Percentiles rank a stretch among this genome's conserved stretches.
Evolutionary conservation across 345 rosid species (phyloP).

Genomic region (Sisymbrium irio): DNA sequence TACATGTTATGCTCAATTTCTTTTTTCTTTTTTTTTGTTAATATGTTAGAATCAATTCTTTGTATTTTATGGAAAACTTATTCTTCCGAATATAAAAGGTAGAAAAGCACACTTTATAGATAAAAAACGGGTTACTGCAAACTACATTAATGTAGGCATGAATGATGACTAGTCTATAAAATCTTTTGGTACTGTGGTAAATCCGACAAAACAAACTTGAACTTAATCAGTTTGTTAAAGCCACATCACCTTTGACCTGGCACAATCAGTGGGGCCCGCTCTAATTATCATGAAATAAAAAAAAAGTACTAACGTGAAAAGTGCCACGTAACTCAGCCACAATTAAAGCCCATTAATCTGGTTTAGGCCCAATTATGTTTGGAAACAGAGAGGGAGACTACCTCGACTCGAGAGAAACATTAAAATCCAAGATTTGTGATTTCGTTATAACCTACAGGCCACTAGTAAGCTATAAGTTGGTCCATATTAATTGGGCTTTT

Average conservation of each 20-base stretch:
- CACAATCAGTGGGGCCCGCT: constrained; percentile 1
- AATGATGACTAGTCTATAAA: neutral
- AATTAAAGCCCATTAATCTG: neutral
- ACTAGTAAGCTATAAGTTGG: neutral
- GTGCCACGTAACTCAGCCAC: constrained; percentile 9
- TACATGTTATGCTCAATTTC: no score
- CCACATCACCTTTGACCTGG: constrained; percentile 29
- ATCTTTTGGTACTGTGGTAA: neutral
- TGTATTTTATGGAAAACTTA: neutral
- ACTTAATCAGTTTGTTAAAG: neutral
- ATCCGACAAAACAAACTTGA: constrained; percentile 2
- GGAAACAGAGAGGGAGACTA: neutral
- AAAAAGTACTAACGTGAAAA: neutral
- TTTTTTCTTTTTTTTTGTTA: neutral
- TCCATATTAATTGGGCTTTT: neutral
- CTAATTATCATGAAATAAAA: neutral
- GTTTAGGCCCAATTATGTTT: neutral
- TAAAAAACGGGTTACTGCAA: neutral
- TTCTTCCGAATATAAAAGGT: neutral
- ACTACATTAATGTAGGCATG: neutral
- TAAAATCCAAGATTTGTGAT: neutral
- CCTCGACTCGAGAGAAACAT: neutral
- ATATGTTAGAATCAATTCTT: neutral
- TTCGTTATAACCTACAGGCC: neutral
- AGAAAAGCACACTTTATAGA: neutral